Base-by-base conservation (phyloP, 441 rosid species). In the Breynia disticha region DNA sequence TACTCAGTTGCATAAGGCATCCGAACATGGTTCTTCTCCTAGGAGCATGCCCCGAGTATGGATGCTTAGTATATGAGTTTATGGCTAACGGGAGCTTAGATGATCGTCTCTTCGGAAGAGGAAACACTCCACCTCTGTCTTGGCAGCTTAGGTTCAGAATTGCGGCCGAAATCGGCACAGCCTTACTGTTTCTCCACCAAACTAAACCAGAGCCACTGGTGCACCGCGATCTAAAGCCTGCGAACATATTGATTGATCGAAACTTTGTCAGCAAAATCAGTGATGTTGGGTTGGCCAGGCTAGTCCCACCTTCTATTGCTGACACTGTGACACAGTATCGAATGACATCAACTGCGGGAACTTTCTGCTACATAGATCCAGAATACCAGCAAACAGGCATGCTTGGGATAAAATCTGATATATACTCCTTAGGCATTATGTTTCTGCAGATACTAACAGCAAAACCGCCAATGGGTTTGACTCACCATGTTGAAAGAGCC, bases 311-410 rank as follows among this genome's bases (percentile, higher is more conserved):
- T 18, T 68, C 89, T 0, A 94, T 91, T 17, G 90, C 86, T 0
- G 85, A 87, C 67, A 75, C 18, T 0, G 96, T 91, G 61, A 91
- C 98, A 0, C 96, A 91, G 54, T 91, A 87, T 64, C 79, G 74
- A n/a, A 79, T 91, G 95, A 91, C 98, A 7, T 82, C 98, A 28
- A 75, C 96, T 0, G 96, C 98, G 1, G 98, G 98, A 21, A 87
- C 98, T 12, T 87, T 91, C 70, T 91, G 96, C 76, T 91, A 91
- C 50, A 91, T 91, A 16, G 96, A 91, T 54, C 98, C 96, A 0
- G 96, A 90, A 74, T 90, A 90, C 62, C 96, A 90, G 71, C 98
- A 85, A 66, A 87, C 96, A 1, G 96, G 98, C 19, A 87, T 86
- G 96, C 72, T 91, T 43, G 94, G 98, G 0, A 75, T 85, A 10